Evolutionary conservation across 2,329 filamentous ascomycete species (phyloP).

Genomic region (Cadophora malorum): DNA sequence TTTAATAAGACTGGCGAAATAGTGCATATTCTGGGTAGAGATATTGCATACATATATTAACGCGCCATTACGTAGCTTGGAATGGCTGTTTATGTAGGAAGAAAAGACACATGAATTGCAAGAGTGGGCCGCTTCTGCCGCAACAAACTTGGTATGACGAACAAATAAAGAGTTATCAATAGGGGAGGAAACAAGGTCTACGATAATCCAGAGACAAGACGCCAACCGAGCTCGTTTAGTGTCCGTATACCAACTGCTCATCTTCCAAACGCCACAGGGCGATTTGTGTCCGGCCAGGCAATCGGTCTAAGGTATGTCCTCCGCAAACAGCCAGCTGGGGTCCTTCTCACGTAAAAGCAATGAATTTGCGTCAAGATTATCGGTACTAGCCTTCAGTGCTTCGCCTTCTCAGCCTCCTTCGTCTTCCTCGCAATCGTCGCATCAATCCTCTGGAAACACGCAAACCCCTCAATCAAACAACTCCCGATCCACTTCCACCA

Average conservation of each 20-base stretch:
- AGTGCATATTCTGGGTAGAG: no score
- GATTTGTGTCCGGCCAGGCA: no score
- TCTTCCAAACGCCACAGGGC: no score
- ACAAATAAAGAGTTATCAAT: no score
- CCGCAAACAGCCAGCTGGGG: not conserved
- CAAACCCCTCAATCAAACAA: slow-evolving; percentile 61
- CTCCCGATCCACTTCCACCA: slow-evolving; percentile 63
- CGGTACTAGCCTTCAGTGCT: slow-evolving; percentile 39
- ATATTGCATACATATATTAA: no score
- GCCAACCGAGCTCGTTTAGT: no score
- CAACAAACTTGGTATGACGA: no score
- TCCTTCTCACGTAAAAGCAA: not conserved
- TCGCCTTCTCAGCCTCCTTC: slow-evolving; percentile 50
- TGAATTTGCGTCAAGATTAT: not conserved
- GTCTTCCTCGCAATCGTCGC: slow-evolving; percentile 52
- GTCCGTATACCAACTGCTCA: no score
- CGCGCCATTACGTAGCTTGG: not conserved
- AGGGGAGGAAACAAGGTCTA: not conserved
- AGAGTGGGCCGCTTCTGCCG: not conserved
- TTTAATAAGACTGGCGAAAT: not conserved
- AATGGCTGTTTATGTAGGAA: not conserved
- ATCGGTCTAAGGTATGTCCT: no score
- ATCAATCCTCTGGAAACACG: slow-evolving; percentile 59
- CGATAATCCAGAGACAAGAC: not conserved
- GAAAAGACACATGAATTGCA: not conserved